Evolutionary conservation across 1,284 basidiomycete species (phyloP), one percentile per base, ranked within the genome.

Genomic region (Filobasidium uniguttulatum): DNA sequence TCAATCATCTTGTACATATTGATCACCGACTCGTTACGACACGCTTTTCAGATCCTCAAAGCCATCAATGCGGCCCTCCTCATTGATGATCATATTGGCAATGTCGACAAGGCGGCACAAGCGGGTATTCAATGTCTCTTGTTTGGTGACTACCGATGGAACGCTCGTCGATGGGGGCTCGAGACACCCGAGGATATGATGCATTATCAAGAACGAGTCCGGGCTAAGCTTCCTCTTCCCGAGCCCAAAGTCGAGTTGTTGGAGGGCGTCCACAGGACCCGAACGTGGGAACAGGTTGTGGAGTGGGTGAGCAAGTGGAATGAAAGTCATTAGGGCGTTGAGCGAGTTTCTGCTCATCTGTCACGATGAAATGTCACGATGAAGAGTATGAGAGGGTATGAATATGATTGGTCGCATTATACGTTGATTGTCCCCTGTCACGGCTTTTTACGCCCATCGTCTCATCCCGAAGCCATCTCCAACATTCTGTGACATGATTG

Each of bases 241-340:
- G 37, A 46, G n/a, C 49, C 55, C 19, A 48, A 56, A 46, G 55
- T 59, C 34, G 43, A 48, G 25, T 20, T 47, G 26, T 36, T 55
- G 2, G 43, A 55, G 9, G 50, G 56, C 15, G 44, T 60, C 22
- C 23, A 52, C 9, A 41, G 61, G 41, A 53, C 56, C 0, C 38
- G 44, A 33, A 53, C 45, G 9, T 64, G 62, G 62, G 54, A 52
- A 4, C 62, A 61, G n/a, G 56, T 62, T 1, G 48, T 63, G 4
- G 44, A 53, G 5, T 66, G 60, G 59, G 60, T 66, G 9, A 50
- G 53, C 34, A 48, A 48, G 23, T 64, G 62, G 62, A 62, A 66
- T 49, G 23, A 25, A 1, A n/a, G n/a, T n/a, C n/a, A n/a, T n/a
- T n/a, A n/a, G n/a, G n/a, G n/a, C n/a, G n/a, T n/a, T n/a, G n/a